Base-by-base conservation (phyloP, 805 yeast species). In the Danielozyma ontarioensis region DNA sequence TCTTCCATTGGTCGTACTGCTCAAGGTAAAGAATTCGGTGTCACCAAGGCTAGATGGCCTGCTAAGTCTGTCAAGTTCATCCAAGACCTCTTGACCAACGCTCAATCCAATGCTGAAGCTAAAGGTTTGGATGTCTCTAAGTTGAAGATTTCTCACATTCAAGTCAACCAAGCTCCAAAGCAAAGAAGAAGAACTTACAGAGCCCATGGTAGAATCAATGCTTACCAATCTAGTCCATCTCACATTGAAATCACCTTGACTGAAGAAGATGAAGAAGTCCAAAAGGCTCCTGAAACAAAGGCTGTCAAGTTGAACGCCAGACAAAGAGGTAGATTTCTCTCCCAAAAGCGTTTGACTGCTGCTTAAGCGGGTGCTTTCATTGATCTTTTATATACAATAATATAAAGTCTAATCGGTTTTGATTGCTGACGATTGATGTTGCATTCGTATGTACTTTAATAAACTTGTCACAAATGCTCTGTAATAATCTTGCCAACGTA, bases 121-220 rank as follows among this genome's bases (percentile, higher is more conserved):
- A 93, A 93, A 81, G 98, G 98, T 64, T 87, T 93, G 74, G 97
- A 93, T 70, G 79, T 84, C 59, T 78, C 94, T 59, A 86, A 84
- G 70, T 84, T 93, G 68, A 83, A 83, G 75, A 80, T 93, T 64
- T 82, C 95, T 57, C 97, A 93, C 85, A 90, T 93, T 69, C 98
- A 93, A 80, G 98, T 90, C 65, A 93, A 93, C 95, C 96, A 88
- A 72, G 98, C 98, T 63, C 98, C 99, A 76, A 88, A 88, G 78
- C 95, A 87, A 78, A 93, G 97, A 82, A 90, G 99, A 80, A 88
- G 99, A 79, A 93, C 98, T 65, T 93, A 78, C 96, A 89, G 99
- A 83, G 99, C 99, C 62, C 97, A 90, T 83, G 99, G 99, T 85
- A 93, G 98, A 83, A 86, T 88, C 70, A 93, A 90, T 77, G 95